Base-by-base conservation (phyloP, 345 rosid species). In the Raphanus sativus region DNA sequence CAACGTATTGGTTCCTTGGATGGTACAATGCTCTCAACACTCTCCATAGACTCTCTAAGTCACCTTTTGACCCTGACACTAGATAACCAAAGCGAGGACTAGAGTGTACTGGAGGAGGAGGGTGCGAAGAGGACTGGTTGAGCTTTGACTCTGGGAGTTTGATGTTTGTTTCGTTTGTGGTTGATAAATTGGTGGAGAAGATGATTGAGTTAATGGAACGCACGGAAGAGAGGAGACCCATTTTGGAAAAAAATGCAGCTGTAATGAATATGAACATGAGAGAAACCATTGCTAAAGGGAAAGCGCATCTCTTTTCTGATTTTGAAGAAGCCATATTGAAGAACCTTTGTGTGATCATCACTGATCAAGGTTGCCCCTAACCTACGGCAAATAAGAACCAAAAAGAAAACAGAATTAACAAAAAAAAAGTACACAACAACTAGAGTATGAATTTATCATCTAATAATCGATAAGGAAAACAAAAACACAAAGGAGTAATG, bases 41-140 rank as follows among this genome's bases (percentile, higher is more conserved):
- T 72, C 99, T 89, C 99, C 99, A 95, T 26, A 95, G 94, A 84
- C 86, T 87, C 34, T 92, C 93, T 69, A 89, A 74, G 73, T 95
- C 99, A 69, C 97, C 99, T 82, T 81, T 95, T n/a, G 99, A 95
- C 28, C 99, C 99, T 28, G 97, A 89, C 78, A 95, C 85, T 84
- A 95, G 81, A 80, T 95, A 95, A 5, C 94, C 99, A 73, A 95
- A 95, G 11, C 94, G 89, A 25, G 92, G 97, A 76, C 83, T 75
- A 32, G 71, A 82, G 77, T 65, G 89, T 76, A 3, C 78, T 13
- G 84, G 86, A 67, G 86, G 84, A 4, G 84, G 52, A 45, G 52
- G 60, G 5, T 3, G 52, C 0, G 52, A 12, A 0, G 84, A 28
- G 29, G 85, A 52, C 4, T 71, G 75, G 1, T 79, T 74, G 52